phyloP scores from a whole-genome alignment of 2,329 filamentous ascomycete genomes.

The Emergomyces orientalis region DNA sequence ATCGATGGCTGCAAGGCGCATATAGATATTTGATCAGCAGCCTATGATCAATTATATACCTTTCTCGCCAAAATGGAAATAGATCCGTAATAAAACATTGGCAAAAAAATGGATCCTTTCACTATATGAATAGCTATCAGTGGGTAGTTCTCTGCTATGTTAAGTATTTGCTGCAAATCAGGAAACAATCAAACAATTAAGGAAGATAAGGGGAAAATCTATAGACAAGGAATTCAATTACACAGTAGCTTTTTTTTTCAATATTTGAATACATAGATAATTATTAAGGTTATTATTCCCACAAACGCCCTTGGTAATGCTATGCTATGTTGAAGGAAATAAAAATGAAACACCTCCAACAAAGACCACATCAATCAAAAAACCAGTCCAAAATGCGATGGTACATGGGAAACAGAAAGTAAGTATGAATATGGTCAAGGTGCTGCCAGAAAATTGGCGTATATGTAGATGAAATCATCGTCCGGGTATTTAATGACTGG shows the following conservation, averaged over 20 bases:
- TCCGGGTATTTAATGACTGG: neutral
- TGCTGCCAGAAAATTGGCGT: neutral
- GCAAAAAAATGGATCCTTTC: neutral
- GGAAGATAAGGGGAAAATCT: neutral
- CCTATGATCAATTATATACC: neutral
- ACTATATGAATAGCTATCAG: too few species aligned
- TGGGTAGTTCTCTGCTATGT: neutral
- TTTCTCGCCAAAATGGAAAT: neutral
- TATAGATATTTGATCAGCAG: neutral
- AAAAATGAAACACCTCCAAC: neutral
- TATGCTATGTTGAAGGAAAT: neutral
- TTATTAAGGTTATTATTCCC: neutral
- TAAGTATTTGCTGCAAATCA: neutral
- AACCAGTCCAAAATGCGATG: neutral
- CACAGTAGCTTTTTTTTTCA: neutral
- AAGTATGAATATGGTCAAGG: too few species aligned
- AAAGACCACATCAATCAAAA: neutral
- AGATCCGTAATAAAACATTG: neutral
- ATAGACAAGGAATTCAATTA: neutral
- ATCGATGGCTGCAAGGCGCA: neutral
- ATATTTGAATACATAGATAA: neutral
- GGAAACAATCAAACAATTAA: neutral
- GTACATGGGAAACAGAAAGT: neutral
- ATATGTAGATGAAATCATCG: neutral
- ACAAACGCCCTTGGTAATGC: conserved; percentile 4